These are phyloP conservation scores for Giardia muris DNA, from an alignment of 208 protist genomes.

Conservation along the genomic window DNA sequence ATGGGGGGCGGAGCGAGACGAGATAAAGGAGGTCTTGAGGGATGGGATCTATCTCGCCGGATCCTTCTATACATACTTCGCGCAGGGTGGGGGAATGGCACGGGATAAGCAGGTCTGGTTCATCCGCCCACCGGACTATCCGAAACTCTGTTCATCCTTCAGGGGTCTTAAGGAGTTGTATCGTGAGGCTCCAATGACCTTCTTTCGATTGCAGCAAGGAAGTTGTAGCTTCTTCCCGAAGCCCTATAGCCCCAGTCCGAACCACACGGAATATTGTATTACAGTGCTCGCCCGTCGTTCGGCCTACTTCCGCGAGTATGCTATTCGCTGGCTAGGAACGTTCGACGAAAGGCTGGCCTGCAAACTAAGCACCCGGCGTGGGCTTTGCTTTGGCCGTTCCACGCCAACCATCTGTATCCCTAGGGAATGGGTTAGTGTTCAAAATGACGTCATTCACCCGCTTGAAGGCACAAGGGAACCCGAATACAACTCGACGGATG, in stretches of 20 bases:
- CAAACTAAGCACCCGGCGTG: background rate
- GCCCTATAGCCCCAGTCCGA: background rate
- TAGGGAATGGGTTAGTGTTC: background rate
- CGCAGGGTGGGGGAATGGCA: background rate
- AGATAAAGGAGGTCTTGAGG: background rate
- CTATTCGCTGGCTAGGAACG: background rate
- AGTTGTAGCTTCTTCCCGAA: background rate
- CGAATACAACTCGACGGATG: background rate
- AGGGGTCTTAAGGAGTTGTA: too few relatives aligned
- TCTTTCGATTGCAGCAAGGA: background rate
- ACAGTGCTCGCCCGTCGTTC: background rate
- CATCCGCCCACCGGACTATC: background rate
- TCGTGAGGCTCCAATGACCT: too few relatives aligned
- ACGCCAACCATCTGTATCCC: background rate
- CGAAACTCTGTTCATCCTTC: background rate
- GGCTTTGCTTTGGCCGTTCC: background rate
- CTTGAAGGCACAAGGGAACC: too few relatives aligned
- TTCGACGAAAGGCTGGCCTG: background rate
- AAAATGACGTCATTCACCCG: background rate
- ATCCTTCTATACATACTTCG: background rate
- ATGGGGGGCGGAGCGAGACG: too few relatives aligned
- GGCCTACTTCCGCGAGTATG: background rate
- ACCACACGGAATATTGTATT: background rate
- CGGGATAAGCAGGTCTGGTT: background rate
- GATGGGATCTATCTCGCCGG: background rate